Evolutionary conservation across 2,329 filamentous ascomycete species (phyloP), one percentile per base, ranked within the genome.

Genomic region (Fusarium verticillioides): DNA sequence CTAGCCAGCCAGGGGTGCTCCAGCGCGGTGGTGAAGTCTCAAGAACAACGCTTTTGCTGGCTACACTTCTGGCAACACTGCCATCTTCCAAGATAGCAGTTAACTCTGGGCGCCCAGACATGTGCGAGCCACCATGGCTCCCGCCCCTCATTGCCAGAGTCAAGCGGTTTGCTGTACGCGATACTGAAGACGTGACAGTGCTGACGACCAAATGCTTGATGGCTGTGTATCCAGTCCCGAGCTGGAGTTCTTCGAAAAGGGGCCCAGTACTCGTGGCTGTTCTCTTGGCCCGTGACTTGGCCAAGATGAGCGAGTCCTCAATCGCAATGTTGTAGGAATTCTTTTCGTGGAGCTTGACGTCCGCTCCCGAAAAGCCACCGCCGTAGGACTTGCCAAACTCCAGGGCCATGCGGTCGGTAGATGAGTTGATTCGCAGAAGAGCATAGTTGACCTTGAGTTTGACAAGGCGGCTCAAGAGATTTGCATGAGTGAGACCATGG

Each of bases 111-210:
- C 12, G n/a, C 7, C 19, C 16, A 4, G 23, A 26, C 39, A 57
- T 57, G n/a, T 57, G 53, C 49, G 53, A 16, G 52, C 26, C 16
- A 37, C 21, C 40, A 42, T 12, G 8, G n/a, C 42, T 54, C 58
- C 11, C 28, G 19, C 21, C 39, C 42, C 26, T 63, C 62, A 28
- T 36, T 44, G 16, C 39, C 56, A 36, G 18, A 16, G 39, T 46
- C 28, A 57, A 16, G 39, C 54, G 54, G 52, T 70, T 21, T 57
- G 59, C 67, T 15, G 67, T 69, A 19, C 67, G 66, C n/a, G 68
- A 71, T 5, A 68, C 66, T 12, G 68, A 71, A 26, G 44, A 53
- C 10, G 68, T 71, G 43, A 71, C 68, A 13, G 59, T 66, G n/a
- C 40, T 66, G 30, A 71, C 68, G 13, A 71, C 68, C 2, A 71